These are phyloP conservation scores for Purpureocillium takamizusanense DNA, from an alignment of 2,329 filamentous ascomycete genomes.

Conservation along the genomic window DNA sequence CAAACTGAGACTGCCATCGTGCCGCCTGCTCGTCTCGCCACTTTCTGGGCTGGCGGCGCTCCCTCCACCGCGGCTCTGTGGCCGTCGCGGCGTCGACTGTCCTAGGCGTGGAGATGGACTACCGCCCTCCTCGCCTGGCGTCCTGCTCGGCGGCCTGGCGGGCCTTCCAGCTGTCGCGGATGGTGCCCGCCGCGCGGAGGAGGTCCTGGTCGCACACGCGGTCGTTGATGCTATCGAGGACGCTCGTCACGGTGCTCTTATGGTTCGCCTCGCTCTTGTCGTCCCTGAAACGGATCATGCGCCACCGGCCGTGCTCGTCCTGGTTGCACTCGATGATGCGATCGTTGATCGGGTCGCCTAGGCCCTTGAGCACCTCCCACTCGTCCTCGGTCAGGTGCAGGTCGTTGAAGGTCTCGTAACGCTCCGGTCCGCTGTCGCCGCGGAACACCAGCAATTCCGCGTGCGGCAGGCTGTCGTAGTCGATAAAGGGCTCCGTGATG, in stretches of 20 bases:
- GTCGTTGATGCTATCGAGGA: slow-evolving; percentile 83
- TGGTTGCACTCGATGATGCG: slow-evolving; percentile 85
- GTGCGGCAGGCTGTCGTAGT: slow-evolving; percentile 74
- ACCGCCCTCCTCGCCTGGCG: slow-evolving; percentile 8
- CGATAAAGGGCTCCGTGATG: slow-evolving; percentile 51
- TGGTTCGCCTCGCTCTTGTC: slow-evolving; percentile 92
- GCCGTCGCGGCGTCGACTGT: neutral
- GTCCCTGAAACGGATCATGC: slow-evolving; percentile 81
- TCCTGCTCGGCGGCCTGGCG: slow-evolving; percentile 30
- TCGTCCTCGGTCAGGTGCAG: slow-evolving; percentile 66
- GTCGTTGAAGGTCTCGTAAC: slow-evolving; percentile 57
- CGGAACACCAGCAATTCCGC: slow-evolving; percentile 64
- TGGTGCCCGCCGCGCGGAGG: slow-evolving; percentile 56
- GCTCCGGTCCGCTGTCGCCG: slow-evolving; percentile 41
- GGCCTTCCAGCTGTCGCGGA: slow-evolving; percentile 74
- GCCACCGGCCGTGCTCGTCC: slow-evolving; percentile 68
- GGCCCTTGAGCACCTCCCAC: slow-evolving; percentile 72
- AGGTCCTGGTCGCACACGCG: slow-evolving; percentile 78
- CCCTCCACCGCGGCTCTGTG: neutral
- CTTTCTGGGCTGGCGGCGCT: too few species aligned
- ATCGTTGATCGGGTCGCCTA: slow-evolving; percentile 71
- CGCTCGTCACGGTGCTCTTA: slow-evolving; percentile 71
- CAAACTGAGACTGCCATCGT: too few species aligned
- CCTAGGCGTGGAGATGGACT: neutral
- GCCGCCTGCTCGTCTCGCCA: too few species aligned